phyloP scores from a whole-genome alignment of 441 rosid genomes.

The Geranium incanum region DNA sequence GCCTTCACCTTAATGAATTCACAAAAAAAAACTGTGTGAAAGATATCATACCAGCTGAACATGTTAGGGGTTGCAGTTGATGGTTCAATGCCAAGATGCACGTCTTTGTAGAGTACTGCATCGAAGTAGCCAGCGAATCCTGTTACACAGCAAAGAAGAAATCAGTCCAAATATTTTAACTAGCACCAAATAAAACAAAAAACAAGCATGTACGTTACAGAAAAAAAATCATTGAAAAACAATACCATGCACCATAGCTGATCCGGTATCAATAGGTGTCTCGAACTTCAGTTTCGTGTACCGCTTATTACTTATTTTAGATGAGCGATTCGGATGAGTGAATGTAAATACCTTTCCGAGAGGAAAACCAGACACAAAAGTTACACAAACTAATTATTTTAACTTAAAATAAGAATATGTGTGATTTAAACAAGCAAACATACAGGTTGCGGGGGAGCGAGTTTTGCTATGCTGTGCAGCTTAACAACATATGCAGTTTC shows the following conservation, averaged over 20 bases:
- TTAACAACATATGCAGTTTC: slow-evolving; percentile 99
- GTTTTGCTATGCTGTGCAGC: slow-evolving; percentile 74
- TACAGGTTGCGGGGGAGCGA: slow-evolving; percentile 79
- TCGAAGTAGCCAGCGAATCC: slow-evolving; percentile 97
- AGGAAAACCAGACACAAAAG: slow-evolving; percentile 18
- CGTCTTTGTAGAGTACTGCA: slow-evolving; percentile 76
- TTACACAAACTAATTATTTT: neutral
- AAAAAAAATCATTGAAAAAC: no score
- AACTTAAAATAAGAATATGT: neutral
- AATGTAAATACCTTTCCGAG: slow-evolving; percentile 71
- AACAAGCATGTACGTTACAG: neutral
- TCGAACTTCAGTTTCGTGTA: slow-evolving; percentile 71
- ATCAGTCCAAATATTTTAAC: slow-evolving; percentile 14
- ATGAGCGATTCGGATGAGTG: slow-evolving; percentile 64
- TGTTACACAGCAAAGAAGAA: slow-evolving; percentile 21
- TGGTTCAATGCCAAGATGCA: slow-evolving; percentile 94
- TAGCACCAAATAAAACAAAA: slow-evolving; percentile 1
- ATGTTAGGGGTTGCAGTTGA: slow-evolving; percentile 85
- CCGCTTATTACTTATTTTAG: slow-evolving; percentile 56
- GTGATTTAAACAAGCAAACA: slow-evolving; percentile 24
- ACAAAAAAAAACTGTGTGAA: neutral
- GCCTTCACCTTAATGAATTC: neutral
- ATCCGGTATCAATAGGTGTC: slow-evolving; percentile 62
- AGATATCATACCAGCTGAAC: slow-evolving; percentile 80
- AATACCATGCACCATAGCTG: slow-evolving; percentile 86